Base-by-base conservation (phyloP, 768 basidiomycete species). In the Imleria badia region DNA sequence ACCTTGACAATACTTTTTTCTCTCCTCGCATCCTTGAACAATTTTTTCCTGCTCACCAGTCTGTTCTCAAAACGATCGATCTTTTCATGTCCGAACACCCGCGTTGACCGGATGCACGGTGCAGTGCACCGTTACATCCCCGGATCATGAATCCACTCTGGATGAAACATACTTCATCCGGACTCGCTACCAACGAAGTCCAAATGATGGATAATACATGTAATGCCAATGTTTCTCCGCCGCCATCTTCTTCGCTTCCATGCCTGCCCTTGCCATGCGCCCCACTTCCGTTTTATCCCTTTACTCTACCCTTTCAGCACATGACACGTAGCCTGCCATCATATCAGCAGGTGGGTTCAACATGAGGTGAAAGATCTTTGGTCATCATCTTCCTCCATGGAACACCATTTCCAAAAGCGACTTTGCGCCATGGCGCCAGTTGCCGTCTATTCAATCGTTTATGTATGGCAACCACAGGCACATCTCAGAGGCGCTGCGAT, bases 291-390 rank as follows among this genome's bases (percentile, higher is more conserved):
- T 62, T 64, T 63, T 55, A 48, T 63, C 58, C 47, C 58, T 64
- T 58, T 43, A 40, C 26, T 45, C 48, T 60, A 46, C 63, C 67
- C 58, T 47, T 59, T 60, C 54, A 59, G 62, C 59, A 59, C 60
- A 60, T 62, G 70, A 60, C 69, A 61, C 64, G 54, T 60, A 55
- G 60, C 50, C 43, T 51, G 51, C n/a, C 55, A 56, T 60, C 66
- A 58, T 60, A 68, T 68, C 67, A 64, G 45, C 58, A 66, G 53
- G 69, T 70, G 70, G 57, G 60, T 59, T n/a, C 33, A 56, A 59
- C 69, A 71, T 61, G 69, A 70, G 69, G 69, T 68, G 54, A 58
- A 65, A 55, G 45, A 58, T 65, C 64, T 66, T 59, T 70, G 62
- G 63, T 70, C 61, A 64, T 62, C 63, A 53, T 54, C 35, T 49